Conservation (phyloP, 78 protist genomes). For the Monocercomonoides exilis region DNA sequence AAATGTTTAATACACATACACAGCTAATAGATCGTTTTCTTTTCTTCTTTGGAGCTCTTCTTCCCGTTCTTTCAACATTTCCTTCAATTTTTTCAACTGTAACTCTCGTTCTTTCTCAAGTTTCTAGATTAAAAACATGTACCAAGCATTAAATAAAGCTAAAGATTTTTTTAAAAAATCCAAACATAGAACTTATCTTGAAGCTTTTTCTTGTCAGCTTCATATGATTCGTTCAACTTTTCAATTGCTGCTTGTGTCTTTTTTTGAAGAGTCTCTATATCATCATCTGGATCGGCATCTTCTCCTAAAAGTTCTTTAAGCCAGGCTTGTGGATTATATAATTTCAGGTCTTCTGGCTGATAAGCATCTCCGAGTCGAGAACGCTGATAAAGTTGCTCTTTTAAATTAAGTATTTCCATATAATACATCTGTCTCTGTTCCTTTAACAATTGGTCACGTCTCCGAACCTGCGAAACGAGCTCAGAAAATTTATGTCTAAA, state of each 20-base stretch:
- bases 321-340: not conserved
- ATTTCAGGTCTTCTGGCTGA: not conserved
- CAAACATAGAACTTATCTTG: not conserved
- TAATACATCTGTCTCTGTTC: not conserved
- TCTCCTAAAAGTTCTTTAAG: not conserved
- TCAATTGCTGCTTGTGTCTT: not conserved
- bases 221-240: not conserved
- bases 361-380: not conserved
- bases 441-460: not conserved
- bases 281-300: not conserved
- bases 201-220: not conserved
- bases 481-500: too few relatives aligned
- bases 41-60: too few relatives aligned
- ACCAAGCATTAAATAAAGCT: too few relatives aligned
- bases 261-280: not conserved
- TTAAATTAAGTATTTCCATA: not conserved
- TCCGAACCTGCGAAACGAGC: not conserved
- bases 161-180: too few relatives aligned
- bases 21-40: too few relatives aligned
- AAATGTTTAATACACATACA: too few relatives aligned
- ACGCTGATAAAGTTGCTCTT: not conserved
- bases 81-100: too few relatives aligned
- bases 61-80: too few relatives aligned
- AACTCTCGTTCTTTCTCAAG: too few relatives aligned
- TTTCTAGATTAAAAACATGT: too few relatives aligned